These are phyloP conservation scores for Saksenaea vasiformis DNA, from an alignment of 371 early-diverging fungal genomes.

Conservation along the genomic window DNA sequence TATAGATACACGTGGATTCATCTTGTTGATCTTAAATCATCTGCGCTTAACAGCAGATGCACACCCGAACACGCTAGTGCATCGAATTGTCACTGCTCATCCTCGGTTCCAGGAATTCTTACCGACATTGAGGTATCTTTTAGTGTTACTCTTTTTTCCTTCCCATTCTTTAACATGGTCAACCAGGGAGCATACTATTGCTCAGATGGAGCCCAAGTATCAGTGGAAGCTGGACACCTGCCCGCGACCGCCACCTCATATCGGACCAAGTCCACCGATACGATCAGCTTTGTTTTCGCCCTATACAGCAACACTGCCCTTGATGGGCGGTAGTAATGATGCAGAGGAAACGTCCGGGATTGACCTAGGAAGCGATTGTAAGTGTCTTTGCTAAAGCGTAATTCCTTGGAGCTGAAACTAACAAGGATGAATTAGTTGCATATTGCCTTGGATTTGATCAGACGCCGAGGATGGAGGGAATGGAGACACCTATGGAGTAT, in stretches of 20 bases:
- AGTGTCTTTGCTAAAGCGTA: neutral
- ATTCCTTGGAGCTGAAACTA: neutral
- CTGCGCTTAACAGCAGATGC: conserved; percentile 41
- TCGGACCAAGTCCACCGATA: conserved; percentile 49
- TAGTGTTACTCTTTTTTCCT: neutral
- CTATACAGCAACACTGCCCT: conserved; percentile 33
- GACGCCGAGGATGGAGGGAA: conserved; percentile 10
- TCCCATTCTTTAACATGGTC: neutral
- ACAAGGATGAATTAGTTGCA: conserved; percentile 24
- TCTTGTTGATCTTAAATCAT: conserved; percentile 42
- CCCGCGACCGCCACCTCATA: conserved; percentile 46
- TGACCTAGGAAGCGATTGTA: conserved; percentile 45
- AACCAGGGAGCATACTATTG: conserved; percentile 32
- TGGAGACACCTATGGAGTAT: conserved; percentile 26
- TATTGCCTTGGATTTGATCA: conserved; percentile 47
- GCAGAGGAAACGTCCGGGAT: conserved; percentile 29
- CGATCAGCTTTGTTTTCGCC: conserved; percentile 37
- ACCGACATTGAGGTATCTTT: conserved; percentile 32
- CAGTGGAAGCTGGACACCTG: conserved; percentile 42
- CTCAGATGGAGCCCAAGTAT: conserved; percentile 30
- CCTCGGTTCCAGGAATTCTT: conserved; percentile 31
- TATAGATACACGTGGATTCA: conserved; percentile 38
- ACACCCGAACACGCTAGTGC: conserved; percentile 21
- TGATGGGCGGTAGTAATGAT: conserved; percentile 29
- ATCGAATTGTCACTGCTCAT: conserved; percentile 24